Base-by-base conservation (phyloP, 768 basidiomycete genomes). In the Tricholomella constricta region DNA sequence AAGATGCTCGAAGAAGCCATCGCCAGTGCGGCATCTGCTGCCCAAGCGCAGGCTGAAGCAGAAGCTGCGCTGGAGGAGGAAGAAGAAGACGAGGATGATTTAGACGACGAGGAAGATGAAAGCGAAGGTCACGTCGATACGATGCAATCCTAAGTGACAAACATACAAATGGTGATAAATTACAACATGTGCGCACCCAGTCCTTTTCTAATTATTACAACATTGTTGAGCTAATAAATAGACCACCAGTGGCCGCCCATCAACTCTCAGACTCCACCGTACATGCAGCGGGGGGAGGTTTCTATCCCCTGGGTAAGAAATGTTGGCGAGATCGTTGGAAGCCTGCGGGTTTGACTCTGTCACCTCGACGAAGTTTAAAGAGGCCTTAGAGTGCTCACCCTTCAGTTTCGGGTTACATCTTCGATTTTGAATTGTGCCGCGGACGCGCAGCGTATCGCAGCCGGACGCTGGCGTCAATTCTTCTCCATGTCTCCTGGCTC, bases 41-140 rank as follows among this genome's bases (percentile, higher is more conserved):
- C 88, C 1, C 87, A 88, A 58, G 84, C 86, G 17, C 87, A 88
- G 60, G 88, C 88, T 0, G 88, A 90, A 57, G 89, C 88, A 0
- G 87, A 90, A 58, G 87, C 88, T 3, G 86, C 85, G 0, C 63
- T 86, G 48, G 88, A 89, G 63, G 88, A 88, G 61, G 83, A 86
- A 54, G 83, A 81, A 32, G 84, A 85, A 9, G 77, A 74, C 1
- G 72, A 76, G 32, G 76, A 72, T 4, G 75, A 75, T 17, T 74
- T 70, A 2, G 77, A 76, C n/a, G 72, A 77, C 9, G 74, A 78
- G 6, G 73, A 74, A 7, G 76, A 72, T 7, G 73, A 72, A n/a
- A 72, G 69, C 29, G 75, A 75, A 34, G 69, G 63, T 46, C 67
- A 69, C 19, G 47, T 64, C 47, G 65, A 66, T 17, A 54, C 57